A percentile compares a stretch with the other conserved stretches of the same genome.
These are phyloP conservation scores for Euphorbia tirucalli DNA, from an alignment of 345 rosid genomes.

Conservation along the genomic window DNA sequence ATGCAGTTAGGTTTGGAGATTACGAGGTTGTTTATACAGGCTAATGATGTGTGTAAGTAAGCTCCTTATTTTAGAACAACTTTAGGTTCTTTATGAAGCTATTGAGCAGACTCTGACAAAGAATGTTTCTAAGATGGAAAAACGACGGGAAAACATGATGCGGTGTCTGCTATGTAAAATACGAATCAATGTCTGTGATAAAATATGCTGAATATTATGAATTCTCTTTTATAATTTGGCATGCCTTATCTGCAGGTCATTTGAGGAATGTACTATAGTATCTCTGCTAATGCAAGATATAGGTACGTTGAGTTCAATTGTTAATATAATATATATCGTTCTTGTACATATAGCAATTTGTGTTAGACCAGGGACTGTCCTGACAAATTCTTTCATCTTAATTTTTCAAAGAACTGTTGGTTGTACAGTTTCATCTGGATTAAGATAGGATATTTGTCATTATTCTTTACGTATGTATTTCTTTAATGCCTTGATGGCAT, in stretches of 20 bases:
- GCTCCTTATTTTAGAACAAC: background rate
- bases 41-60: background rate
- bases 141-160: background rate
- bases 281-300: constrained; percentile 23
- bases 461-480: background rate
- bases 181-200: constrained; percentile 5
- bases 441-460: background rate
- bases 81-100: background rate
- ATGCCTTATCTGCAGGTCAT: constrained; percentile 30
- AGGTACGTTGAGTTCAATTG: constrained; percentile 19
- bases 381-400: constrained; percentile 3
- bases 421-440: background rate
- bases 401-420: background rate
- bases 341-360: constrained; percentile 3
- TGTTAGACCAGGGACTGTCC: constrained; percentile 1
- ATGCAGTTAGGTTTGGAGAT: background rate
- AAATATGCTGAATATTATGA: constrained; percentile 11
- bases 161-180: background rate
- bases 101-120: background rate
- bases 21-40: background rate
- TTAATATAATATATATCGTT: background rate
- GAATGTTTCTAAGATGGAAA: background rate
- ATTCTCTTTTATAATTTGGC: constrained; percentile 16
- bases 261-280: constrained; percentile 22
- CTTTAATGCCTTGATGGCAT: background rate